Base-by-base conservation (phyloP, 2,329 filamentous ascomycete species). In the Dactylellina leptospora region DNA sequence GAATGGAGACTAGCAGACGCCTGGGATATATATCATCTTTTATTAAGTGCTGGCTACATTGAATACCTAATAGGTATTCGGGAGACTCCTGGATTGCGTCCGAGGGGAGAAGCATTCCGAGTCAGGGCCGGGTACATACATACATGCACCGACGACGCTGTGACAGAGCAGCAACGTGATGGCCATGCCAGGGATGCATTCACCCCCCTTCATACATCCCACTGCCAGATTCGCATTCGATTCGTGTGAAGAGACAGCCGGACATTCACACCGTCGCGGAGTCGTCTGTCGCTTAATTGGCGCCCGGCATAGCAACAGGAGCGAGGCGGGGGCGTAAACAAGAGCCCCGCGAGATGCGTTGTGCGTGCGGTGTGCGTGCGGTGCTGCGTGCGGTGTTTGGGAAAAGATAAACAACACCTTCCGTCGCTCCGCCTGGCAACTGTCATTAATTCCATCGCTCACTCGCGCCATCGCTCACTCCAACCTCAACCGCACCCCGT, bases 301-400 rank as follows among this genome's bases (percentile, higher is more conserved):
- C 59, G 59, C 48, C 4, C 44, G 33, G 42, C 51, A 42, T 66
- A 48, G 61, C 61, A 58, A 66, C 51, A 53, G n/a, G n/a, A 53
- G 38, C 48, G 23, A 13, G 28, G 28, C 44, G 48, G 59, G 25
- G 22, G 13, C n/a, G 40, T 45, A 58, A 58, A 58, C 51, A 54
- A 54, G 54, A 13, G 20, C 16, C 59, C 45, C 48, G 27, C 59
- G 4, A 5, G 23, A n/a, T 16, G 20, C 11, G 20, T 55, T 5
- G 40, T 47, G 51, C 66, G 60, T 71, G 66, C 18, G 66, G 51
- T n/a, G 40, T 71, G 66, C 36, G 66, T 71, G 60, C n/a, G n/a
- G n/a, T n/a, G n/a, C n/a, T n/a, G n/a, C n/a, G n/a, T n/a, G 66
- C 47, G 58, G 66, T 71, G 66, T 71, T 71, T 71, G 66, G 66